Base-by-base conservation (phyloP, 495 filamentous ascomycete species). In the Rostrohypoxylon terebratum region DNA sequence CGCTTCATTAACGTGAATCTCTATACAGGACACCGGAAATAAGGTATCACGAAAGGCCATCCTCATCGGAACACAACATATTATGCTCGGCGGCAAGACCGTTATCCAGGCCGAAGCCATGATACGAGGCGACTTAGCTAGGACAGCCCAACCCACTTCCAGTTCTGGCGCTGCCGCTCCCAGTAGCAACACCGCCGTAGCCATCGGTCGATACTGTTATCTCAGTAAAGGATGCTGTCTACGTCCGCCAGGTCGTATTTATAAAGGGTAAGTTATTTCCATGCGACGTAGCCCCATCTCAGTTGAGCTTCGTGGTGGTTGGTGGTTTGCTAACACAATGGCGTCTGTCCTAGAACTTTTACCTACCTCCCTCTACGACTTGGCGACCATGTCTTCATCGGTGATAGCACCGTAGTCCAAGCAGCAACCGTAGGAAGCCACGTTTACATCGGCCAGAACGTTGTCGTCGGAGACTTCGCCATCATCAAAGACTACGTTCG, bases 41-140 rank as follows among this genome's bases (percentile, higher is more conserved):
- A 98, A 98, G 85, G 94, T 99, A 72, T 95, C 94, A 38, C 93
- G 96, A 74, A 92, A 93, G 58, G 90, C 91, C 58, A 89, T 91
- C 75, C 92, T 99, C 71, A 90, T 97, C 79, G 96, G 96, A 76
- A 97, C 94, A 25, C 93, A 95, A 66, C 95, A 98, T 83, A 97
- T 99, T 79, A 97, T 97, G 81, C 93, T 99, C 13, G 95, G 93
- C 72, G 96, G 96, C 64, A 96, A 95, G 81, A 96, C 93, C 9
- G 92, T 98, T 72, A 96, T 99, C 77, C 90, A 94, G 82, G 90
- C 93, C 62, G 92, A 96, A 75, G 94, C 91, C 71, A 92, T 93
- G 75, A 94, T 99, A 77, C 91, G 96, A 48, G 96, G 95, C 45
- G 96, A 99, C 75, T 90, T 97, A 16, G 87, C 91, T 34, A 88